These are phyloP conservation scores for Striga hermonthica DNA, from an alignment of 305 asterid species.

Conservation along the genomic window DNA sequence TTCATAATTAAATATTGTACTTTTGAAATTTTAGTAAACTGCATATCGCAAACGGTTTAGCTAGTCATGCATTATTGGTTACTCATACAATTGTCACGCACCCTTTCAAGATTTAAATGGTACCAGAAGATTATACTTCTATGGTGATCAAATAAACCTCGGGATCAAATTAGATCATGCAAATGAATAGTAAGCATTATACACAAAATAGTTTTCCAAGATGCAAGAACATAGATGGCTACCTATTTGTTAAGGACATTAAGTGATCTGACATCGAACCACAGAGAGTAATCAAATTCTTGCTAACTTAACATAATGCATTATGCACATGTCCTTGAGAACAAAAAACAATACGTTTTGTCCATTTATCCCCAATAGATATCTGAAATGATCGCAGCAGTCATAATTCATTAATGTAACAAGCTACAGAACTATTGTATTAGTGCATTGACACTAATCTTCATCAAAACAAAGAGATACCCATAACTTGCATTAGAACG, in stretches of 20 bases:
- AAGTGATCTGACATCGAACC: too few species aligned
- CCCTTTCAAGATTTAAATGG: slow-evolving; percentile 1
- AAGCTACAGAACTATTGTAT: slow-evolving; percentile 1
- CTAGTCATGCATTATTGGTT: slow-evolving; percentile 6
- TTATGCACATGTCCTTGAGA: too few species aligned
- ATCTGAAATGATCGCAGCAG: slow-evolving; percentile 15
- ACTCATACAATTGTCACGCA: slow-evolving; percentile 15
- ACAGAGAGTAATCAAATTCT: too few species aligned
- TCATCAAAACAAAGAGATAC: slow-evolving; percentile 17
- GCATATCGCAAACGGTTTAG: too few species aligned
- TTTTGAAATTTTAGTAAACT: slow-evolving; percentile 13
- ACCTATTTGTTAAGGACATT: slow-evolving; percentile 2
- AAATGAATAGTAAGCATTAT: not conserved
- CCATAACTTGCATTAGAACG: slow-evolving; percentile 25
- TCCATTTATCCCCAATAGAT: slow-evolving; percentile 1
- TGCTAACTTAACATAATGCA: too few species aligned
- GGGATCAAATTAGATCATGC: slow-evolving; percentile 3
- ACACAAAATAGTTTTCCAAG: not conserved
- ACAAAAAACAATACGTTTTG: too few species aligned
- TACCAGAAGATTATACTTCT: not conserved
- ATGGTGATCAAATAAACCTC: not conserved
- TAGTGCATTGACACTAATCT: not conserved
- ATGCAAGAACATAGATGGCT: slow-evolving; percentile 7
- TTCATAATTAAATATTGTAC: not conserved
- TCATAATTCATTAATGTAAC: too few species aligned